A percentile compares a stretch with the other conserved stretches of the same genome.
These are phyloP conservation scores for Petunia hybrid DNA, from an alignment of 305 asterid genomes.

Conservation along the genomic window DNA sequence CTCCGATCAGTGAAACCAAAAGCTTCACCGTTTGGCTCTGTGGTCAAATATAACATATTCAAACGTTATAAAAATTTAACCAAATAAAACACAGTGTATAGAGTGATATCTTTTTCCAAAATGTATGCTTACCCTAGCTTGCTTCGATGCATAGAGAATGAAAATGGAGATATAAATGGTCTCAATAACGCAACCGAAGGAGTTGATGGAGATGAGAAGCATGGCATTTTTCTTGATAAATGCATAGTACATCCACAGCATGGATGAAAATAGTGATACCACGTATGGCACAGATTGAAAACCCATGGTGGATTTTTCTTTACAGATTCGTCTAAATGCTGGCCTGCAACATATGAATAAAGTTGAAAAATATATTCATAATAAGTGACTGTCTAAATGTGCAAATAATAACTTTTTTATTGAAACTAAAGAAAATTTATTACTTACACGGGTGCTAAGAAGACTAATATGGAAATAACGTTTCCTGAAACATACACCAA, in stretches of 20 bases:
- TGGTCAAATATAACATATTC: not conserved
- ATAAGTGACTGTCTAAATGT: not conserved
- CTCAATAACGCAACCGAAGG: conserved; percentile 40
- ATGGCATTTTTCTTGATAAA: conserved; percentile 34
- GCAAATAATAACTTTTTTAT: not conserved
- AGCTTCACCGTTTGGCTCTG: conserved; percentile 35
- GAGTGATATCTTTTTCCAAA: no score
- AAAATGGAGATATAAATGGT: conserved; percentile 36
- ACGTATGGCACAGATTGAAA: conserved; percentile 42
- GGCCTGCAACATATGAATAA: conserved; percentile 32
- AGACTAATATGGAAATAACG: conserved; percentile 42
- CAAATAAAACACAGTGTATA: no score
- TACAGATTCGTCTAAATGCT: conserved; percentile 36
- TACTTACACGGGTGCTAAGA: conserved; percentile 50
- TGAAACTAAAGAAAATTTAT: not conserved
- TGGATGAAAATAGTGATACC: conserved; percentile 40
- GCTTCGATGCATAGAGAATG: conserved; percentile 37
- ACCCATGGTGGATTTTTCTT: conserved; percentile 44
- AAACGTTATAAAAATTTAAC: no score
- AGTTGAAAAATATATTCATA: not conserved
- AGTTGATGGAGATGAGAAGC: conserved; percentile 41
- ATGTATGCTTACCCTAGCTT: conserved; percentile 31
- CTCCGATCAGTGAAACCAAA: conserved; percentile 33
- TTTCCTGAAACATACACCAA: conserved; percentile 41
- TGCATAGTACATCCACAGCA: conserved; percentile 46